Evolutionary conservation across 1,139 yeast species (phyloP), one percentile per base, ranked within the genome.

Genomic region (Hemisphaericaspora subhashii): DNA sequence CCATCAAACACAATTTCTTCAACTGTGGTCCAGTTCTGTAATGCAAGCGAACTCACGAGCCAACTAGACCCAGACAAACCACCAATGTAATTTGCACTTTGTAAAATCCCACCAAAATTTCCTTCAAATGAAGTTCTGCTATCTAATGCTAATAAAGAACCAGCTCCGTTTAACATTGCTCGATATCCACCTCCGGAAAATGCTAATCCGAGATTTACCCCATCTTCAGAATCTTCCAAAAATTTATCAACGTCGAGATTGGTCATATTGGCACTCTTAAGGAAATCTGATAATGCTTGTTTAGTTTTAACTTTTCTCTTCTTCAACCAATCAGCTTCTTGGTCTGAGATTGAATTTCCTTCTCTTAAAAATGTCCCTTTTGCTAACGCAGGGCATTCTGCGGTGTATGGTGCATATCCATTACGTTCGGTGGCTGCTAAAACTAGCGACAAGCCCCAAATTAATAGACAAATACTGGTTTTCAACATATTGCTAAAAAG

Each of bases 131-230:
- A 62, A 5, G 94, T 83, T 53, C 96, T 72, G 51, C 78, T 75
- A 57, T 89, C 97, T 43, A 87, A 62, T 1, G 92, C 96, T 12
- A 90, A 69, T 30, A 88, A 62, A 58, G 83, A 81, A 30, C 97
- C 96, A 2, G 95, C 96, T n/a, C 96, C 96, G 40, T 72, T 64
- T 31, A 88, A 64, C 96, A 88, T 86, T 37, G 96, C 95, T 43
- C 97, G 75, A 62, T 86, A 88, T 3, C 96, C 95, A 53, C 97
- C 97, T 29, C 97, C 97, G 5, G 92, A 81, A 55, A 86, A 84
- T 3, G 95, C 89, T 15, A 88, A 55, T 3, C 84, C 96, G 39
- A 87, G 70, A 36, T 66, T 72, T 39, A 77, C 68, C 22, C 74
- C 63, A 32, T 60, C 46, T 44, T 59, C 66, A 52, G 41, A 63